Base-by-base conservation (phyloP, 371 early-diverging fungal species). In the Mucor velutinosus region DNA sequence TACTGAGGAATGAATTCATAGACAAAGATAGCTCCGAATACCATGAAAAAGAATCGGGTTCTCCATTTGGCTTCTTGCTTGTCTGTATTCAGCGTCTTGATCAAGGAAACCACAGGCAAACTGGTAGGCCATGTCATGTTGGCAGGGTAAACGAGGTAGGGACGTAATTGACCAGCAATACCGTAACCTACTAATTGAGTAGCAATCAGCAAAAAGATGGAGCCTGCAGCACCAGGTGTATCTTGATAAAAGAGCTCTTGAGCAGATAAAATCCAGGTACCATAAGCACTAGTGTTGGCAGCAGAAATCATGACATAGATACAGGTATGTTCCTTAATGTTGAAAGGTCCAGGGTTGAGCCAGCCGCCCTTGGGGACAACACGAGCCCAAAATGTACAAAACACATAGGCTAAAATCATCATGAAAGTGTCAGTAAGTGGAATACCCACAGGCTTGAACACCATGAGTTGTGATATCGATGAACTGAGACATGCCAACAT, bases 51-150 rank as follows among this genome's bases (percentile, higher is more conserved):
- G 61, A 86, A 87, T 2, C 85, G 63, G 11, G 79, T 77, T n/a
- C 91, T 67, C 85, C 89, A 88, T 66, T 86, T 84, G 58, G 91
- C 79, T 66, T 84, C 84, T 35, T 82, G 76, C 23, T 85, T 81
- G 27, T 82, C 77, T 0, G 77, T 51, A 71, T 94, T 94, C n/a
- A 95, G 81, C 0, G 94, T 86, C 19, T 83, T 82, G 67, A 94
- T 86, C 32, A 96, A 70, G 0, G 95, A 90, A 14, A 92, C 88
- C 23, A 83, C 86, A 43, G 94, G 87, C 33, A 97, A 79, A 33
- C 82, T 86, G 14, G 85, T 77, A 7, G 96, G 96, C 96, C 97
- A 97, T 39, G 94, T 82, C 94, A 97, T 95, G 39, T 82, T 79
- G 4, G 90, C 78, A 15, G 96, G 95, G 43, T 89, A 85, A 11